Base-by-base conservation (phyloP, 805 yeast species). In the Spathaspora hagerdaliae region DNA sequence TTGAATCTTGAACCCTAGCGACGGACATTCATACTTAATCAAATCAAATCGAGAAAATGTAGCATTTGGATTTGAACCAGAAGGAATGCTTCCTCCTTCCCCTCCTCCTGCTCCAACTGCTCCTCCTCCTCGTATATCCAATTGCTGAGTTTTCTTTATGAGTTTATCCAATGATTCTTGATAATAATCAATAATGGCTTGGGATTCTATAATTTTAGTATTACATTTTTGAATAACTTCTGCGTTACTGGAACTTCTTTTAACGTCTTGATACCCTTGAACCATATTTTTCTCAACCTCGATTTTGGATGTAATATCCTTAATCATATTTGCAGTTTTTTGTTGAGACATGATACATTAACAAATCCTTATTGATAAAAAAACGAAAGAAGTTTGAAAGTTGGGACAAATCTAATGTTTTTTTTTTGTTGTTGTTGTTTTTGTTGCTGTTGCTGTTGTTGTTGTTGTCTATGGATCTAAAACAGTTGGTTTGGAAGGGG, bases 1-100 rank as follows among this genome's bases (percentile, higher is more conserved):
- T 65, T 89, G 97, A 58, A 94, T 94, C 51, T 94, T 80, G 57
- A 94, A 97, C 9, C 97, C 97, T 54, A 94, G 71, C 0, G 96
- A 87, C 0, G 97, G 97, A 55, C 96, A 87, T 57, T 94, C 97
- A 59, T 89, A 90, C 56, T 90, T 90, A 60, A 89, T 77, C 46
- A 94, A 73, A 62, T 94, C 99, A 53, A 87, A 70, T 15, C 87
- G 75, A 0, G 92, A 79, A 58, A 77, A 86, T 5, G 77, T 61
- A 1, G 12, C 12, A 11, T 9, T 9, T 29, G 32, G 32, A 29
- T 84, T 80, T 33, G 66, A 41, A 41, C 11, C 36, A 14, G 43
- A n/a, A 27, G 14, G 3, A 36, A 7, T 39, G 14, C 24, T n/a
- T 3, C 11, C 12, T 8, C 13, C 24, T 15, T 13, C 26, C 6